Evolutionary conservation across 768 basidiomycete species (phyloP), one percentile per base, ranked within the genome.

Genomic region (Podaxis sp.): DNA sequence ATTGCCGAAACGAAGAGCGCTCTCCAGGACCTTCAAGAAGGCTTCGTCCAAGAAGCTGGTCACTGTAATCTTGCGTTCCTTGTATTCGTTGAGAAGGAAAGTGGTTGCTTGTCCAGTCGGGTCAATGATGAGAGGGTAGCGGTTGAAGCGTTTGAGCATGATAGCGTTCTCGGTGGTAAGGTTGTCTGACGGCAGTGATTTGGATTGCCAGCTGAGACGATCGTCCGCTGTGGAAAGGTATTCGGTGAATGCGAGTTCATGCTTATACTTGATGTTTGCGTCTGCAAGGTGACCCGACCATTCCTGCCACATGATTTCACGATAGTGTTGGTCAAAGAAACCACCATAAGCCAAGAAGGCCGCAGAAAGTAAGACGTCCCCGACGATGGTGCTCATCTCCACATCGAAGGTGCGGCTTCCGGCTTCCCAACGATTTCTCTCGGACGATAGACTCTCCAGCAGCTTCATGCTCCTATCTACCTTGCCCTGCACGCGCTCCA

Each of bases 1-100:
- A 67, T 97, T 98, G 29, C 97, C 97, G 72, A 99, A 99, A 49
- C 97, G 95, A 61, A 99, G 84, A n/a, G 97, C 96, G 67, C 93
- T 96, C 76, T 99, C 97, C 67, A 99, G 79, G 49, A 97, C 95
- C 76, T 99, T 99, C 69, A 98, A 83, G 90, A 99, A 98, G 0
- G 96, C 92, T 72, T 97, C 96, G 70, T 99, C 96, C 65, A 98
- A 79, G 90, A 98, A 99, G 72, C 96, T 98, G 2, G 97, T 99
- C 61, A 97, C 91, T 1, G 95, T 93, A 71, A 99, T 96, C 80
- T 98, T 98, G 68, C 94, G 88, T 53, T 97, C 93, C 74, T 88
- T 90, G 81, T 96, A 96, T 71, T 97, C 92, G 69, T 96, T 96
- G 66, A 95, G 81, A 56, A 99, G 77, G 86, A 95, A 99, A 9